These are phyloP conservation scores for Boletus smithii DNA, from an alignment of 1,284 basidiomycete species.

Conservation along the genomic window DNA sequence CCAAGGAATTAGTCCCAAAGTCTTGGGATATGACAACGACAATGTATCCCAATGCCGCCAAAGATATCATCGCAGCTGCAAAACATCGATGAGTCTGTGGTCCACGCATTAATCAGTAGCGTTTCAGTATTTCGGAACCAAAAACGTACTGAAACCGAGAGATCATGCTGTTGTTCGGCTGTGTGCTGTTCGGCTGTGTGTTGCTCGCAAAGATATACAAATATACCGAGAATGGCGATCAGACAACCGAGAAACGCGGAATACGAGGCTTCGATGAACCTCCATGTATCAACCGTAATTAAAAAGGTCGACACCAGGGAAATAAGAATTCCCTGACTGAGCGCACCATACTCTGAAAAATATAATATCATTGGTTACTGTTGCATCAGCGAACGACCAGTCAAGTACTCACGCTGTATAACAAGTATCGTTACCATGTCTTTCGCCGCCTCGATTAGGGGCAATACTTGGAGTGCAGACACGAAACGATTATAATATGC, in stretches of 20 bases:
- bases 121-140: neutral
- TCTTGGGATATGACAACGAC: slow-evolving; percentile 2
- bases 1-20: neutral
- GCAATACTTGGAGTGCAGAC: slow-evolving; percentile 6
- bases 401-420: slow-evolving; percentile 21
- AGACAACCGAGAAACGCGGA: slow-evolving; percentile 18
- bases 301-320: slow-evolving; percentile 12
- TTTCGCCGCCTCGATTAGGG: slow-evolving; percentile 16
- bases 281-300: slow-evolving; percentile 13
- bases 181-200: neutral
- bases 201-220: neutral
- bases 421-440: slow-evolving; percentile 15
- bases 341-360: slow-evolving; percentile 20
- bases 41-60: slow-evolving; percentile 12
- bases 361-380: neutral
- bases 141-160: slow-evolving; percentile 13
- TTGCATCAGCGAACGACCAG: neutral
- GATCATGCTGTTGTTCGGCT: slow-evolving; percentile 10
- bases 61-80: slow-evolving; percentile 5
- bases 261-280: slow-evolving; percentile 1
- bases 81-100: slow-evolving; percentile 10
- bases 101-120: neutral
- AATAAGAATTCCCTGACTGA: slow-evolving; percentile 15
- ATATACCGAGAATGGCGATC: slow-evolving; percentile 13
- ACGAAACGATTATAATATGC: slow-evolving; percentile 5